Evolutionary conservation across 495 filamentous ascomycete species (phyloP), one percentile per base, ranked within the genome.

Genomic region (Penicillium argentinense): DNA sequence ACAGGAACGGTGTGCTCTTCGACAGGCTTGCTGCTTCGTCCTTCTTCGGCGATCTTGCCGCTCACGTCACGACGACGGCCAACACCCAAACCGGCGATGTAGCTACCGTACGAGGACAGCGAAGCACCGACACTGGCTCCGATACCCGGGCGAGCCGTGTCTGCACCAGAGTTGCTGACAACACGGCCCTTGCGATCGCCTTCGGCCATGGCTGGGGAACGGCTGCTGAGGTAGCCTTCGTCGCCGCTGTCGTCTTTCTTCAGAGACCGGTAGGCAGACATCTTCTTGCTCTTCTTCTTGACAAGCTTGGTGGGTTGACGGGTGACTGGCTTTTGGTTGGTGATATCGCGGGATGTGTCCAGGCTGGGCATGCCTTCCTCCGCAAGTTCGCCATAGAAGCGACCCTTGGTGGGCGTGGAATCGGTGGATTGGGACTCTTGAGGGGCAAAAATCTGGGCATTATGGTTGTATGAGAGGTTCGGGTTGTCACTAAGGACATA

Each of bases 31-130:
- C 75, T 74, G 3, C 79, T 80, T 29, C 84, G 72, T 1, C 91
- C 91, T 66, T 96, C 91, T 67, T 96, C 91, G 1, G 84, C 91
- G 36, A 88, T 69, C 66, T 89, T 89, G 3, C 89, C 91, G 56
- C 88, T 93, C 8, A 92, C 89, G 54, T 89, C 83, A 40, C 90
- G 74, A 53, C 71, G 63, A 54, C 66, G 68, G 47, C 64, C 72
- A 57, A 62, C 72, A 45, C 63, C 69, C 45, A 72, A 56, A 13
- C 74, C 76, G 11, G 78, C 64, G 18, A 81, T 78, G 49, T 81
- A 85, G 57, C 85, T 69, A 25, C 85, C 62, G 69, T 84, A 55
- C 68, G 82, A 61, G 69, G 66, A 50, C 72, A 58, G 29, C 1
- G 67, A 58, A 1, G 50, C 57, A 18, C 56, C 59, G 17, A 53